phyloP scores from a whole-genome alignment of 192 early-diverging fungal genomes.

The Coemansia erecta region DNA sequence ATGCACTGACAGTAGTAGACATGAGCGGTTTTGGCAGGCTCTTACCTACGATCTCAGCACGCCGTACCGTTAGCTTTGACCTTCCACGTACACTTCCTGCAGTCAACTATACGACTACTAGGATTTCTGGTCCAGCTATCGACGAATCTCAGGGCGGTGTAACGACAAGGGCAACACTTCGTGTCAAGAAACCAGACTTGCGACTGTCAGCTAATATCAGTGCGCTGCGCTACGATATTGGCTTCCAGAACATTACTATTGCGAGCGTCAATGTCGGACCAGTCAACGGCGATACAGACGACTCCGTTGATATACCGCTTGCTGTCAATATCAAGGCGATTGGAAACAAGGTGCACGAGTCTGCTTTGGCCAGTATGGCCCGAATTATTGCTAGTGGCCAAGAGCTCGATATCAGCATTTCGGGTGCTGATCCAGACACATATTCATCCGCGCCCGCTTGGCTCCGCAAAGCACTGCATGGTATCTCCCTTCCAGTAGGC shows the following conservation, averaged over 20 bases:
- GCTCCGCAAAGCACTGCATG: slow-evolving; percentile 27
- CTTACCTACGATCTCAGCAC: slow-evolving; percentile 18
- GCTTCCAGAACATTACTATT: slow-evolving; percentile 19
- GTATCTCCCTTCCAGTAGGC: slow-evolving; percentile 6
- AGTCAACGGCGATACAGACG: neutral
- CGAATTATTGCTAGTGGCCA: slow-evolving; percentile 8
- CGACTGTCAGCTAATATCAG: slow-evolving; percentile 25
- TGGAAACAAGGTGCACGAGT: slow-evolving; percentile 13
- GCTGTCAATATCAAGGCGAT: slow-evolving; percentile 18
- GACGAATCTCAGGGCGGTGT: slow-evolving; percentile 16
- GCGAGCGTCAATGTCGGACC: slow-evolving; percentile 26
- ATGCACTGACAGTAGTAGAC: slow-evolving; percentile 12
- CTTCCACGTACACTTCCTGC: slow-evolving; percentile 12
- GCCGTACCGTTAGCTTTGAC: slow-evolving; percentile 15
- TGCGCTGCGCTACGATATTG: slow-evolving; percentile 16
- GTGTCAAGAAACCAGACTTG: slow-evolving; percentile 6
- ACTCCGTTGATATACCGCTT: slow-evolving; percentile 6
- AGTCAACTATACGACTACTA: slow-evolving; percentile 14
- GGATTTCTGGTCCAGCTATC: slow-evolving; percentile 17
- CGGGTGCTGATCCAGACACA: slow-evolving; percentile 15
- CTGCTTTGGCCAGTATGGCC: slow-evolving; percentile 23
- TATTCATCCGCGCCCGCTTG: slow-evolving; percentile 20
- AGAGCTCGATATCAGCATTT: slow-evolving; percentile 8
- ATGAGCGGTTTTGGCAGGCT: slow-evolving; percentile 35
- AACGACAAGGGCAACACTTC: slow-evolving; percentile 15